phyloP scores from a whole-genome alignment of 345 rosid species.

The Anacardium occidentale region DNA sequence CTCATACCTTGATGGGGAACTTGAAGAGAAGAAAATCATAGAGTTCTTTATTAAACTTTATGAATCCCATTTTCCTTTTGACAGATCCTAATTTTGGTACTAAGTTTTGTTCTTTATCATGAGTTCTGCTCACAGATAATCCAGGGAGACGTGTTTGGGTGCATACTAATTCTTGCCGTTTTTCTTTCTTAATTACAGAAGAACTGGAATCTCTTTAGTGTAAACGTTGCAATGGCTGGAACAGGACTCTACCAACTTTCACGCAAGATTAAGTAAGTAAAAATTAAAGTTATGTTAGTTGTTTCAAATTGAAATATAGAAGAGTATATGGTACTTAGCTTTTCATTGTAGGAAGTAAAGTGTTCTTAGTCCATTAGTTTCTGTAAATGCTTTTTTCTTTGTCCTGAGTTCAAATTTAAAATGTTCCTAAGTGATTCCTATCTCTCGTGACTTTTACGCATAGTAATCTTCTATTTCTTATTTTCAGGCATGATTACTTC shows the following conservation, averaged over 20 bases:
- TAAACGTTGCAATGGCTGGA: constrained; percentile 78
- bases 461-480: neutral
- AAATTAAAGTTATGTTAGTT: neutral
- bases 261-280: constrained; percentile 73
- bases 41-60: neutral
- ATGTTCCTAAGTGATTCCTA: neutral
- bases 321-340: neutral
- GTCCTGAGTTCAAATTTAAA: neutral
- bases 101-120: neutral
- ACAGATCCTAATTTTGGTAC: neutral
- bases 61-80: constrained; percentile 1
- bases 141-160: neutral
- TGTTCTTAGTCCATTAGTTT: neutral
- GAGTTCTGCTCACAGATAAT: neutral
- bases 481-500: constrained; percentile 64
- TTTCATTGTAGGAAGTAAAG: neutral
- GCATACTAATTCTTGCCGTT: constrained; percentile 15
- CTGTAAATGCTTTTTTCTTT: neutral
- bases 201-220: constrained; percentile 94
- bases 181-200: constrained; percentile 48
- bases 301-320: neutral
- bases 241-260: constrained; percentile 85
- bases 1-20: too few species aligned
- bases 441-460: neutral
- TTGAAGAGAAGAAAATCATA: neutral